Evolutionary conservation across 2,329 filamentous ascomycete species (phyloP), one percentile per base, ranked within the genome.

Genomic region (Leptographium galeiforme): DNA sequence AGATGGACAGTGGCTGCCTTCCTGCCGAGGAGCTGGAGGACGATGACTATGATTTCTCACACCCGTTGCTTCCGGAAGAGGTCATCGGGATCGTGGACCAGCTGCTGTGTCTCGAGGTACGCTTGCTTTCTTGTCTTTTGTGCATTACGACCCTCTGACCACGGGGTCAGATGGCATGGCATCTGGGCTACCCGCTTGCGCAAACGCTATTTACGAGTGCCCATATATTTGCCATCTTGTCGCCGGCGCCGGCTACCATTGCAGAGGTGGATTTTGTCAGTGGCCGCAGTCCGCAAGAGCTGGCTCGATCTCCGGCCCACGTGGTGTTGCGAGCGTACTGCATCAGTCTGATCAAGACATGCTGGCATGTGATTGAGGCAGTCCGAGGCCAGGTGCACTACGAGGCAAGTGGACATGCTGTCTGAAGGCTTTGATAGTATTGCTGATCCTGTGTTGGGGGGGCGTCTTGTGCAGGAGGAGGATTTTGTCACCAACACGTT

Each of bases 401-500:
- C 61, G 93, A 98, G 77, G 87, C 87, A 66, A 58, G 71, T 65
- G 32, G 4, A 36, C 25, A 11, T 33, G 1, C 13, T 13, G 2
- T 8, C 2, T n/a, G n/a, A n/a, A n/a, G n/a, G n/a, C n/a, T n/a
- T n/a, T n/a, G n/a, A n/a, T n/a, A n/a, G n/a, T n/a, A n/a, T n/a
- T n/a, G n/a, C 25, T 45, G n/a, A 18, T 8, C 39, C n/a, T n/a
- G n/a, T n/a, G n/a, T n/a, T n/a, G n/a, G n/a, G n/a, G n/a, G n/a
- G n/a, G n/a, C n/a, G n/a, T n/a, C n/a, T n/a, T n/a, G n/a, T n/a
- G n/a, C n/a, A 91, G 84, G 93, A 98, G 69, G 93, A 98, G 68
- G 93, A 98, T 63, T 96, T 98, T 64, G 88, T 94, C 19, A 90
- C 89, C 8, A 89, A 95, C 66, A 86, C 90, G 0, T 97, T 93